Conservation (phyloP, 192 early-diverging fungal species). For the Podila minutissima region DNA sequence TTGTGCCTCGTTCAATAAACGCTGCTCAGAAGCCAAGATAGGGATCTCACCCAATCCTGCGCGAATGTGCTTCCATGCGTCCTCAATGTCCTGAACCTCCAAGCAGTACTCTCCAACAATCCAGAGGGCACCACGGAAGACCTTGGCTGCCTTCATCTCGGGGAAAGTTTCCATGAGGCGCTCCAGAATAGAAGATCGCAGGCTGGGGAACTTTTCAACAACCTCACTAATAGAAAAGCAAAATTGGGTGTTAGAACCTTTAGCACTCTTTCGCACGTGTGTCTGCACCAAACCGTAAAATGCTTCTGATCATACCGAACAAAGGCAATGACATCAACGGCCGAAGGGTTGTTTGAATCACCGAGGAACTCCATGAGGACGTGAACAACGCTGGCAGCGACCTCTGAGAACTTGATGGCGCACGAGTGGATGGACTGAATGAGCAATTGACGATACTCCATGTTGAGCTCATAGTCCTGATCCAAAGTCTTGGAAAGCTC, state of each 20-base stretch:
- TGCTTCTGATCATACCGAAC: slow-evolving; percentile 67
- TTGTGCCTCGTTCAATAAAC: slow-evolving; percentile 76
- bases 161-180: slow-evolving; percentile 84
- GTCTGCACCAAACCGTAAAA: not conserved
- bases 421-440: slow-evolving; percentile 97
- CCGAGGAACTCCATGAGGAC: slow-evolving; percentile 95
- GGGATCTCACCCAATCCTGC: slow-evolving; percentile 91
- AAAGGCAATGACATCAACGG: slow-evolving; percentile 97
- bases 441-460: slow-evolving; percentile 93
- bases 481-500: slow-evolving; percentile 94
- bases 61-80: slow-evolving; percentile 84
- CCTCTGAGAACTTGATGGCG: slow-evolving; percentile 95
- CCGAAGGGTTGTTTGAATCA: slow-evolving; percentile 88
- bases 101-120: slow-evolving; percentile 97
- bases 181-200: slow-evolving; percentile 85
- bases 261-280: not conserved
- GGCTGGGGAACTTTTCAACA: slow-evolving; percentile 93
- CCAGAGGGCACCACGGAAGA: slow-evolving; percentile 97
- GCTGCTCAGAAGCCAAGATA: slow-evolving; percentile 93
- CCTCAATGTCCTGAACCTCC: slow-evolving; percentile 81
- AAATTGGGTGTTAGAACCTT: slow-evolving; percentile 5
- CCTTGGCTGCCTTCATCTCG: slow-evolving; percentile 92
- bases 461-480: slow-evolving; percentile 89
- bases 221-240: slow-evolving; percentile 72
- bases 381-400: slow-evolving; percentile 96